Percentiles rank a stretch among this genome's conserved stretches.
These are phyloP conservation scores for Vigna unguiculata DNA, from an alignment of 306 rosid genomes.

Conservation along the genomic window DNA sequence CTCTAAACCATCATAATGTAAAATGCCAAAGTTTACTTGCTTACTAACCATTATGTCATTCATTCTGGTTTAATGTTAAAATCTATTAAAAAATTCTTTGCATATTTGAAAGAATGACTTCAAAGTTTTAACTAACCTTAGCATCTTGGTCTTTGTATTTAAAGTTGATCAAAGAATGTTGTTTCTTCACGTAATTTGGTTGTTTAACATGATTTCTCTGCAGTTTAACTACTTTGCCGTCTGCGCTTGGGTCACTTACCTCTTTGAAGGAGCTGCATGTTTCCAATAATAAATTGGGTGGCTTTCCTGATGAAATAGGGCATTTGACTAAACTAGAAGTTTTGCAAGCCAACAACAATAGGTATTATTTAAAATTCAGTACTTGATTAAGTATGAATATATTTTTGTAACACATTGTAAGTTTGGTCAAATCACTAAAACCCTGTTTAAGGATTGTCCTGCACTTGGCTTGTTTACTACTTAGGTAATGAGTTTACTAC, in stretches of 20 bases:
- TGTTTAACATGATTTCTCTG: slow-evolving; percentile 39
- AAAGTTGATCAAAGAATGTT: slow-evolving; percentile 19
- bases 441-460: neutral
- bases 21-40: slow-evolving; percentile 13
- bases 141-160: slow-evolving; percentile 16
- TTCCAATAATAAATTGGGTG: slow-evolving; percentile 68
- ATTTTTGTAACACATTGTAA: slow-evolving; percentile 15
- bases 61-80: slow-evolving; percentile 25
- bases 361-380: slow-evolving; percentile 54
- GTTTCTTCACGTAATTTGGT: slow-evolving; percentile 1
- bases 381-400: slow-evolving; percentile 14
- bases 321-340: slow-evolving; percentile 70
- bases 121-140: neutral
- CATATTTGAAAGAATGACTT: slow-evolving; percentile 17
- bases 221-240: slow-evolving; percentile 76
- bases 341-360: slow-evolving; percentile 72
- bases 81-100: slow-evolving; percentile 11
- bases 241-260: slow-evolving; percentile 67
- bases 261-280: slow-evolving; percentile 75
- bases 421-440: slow-evolving; percentile 17
- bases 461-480: neutral
- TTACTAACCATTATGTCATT: slow-evolving; percentile 3
- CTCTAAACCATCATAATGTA: slow-evolving; percentile 7
- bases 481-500: slow-evolving; percentile 11
- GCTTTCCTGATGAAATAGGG: slow-evolving; percentile 79